A percentile compares a stretch with the other conserved stretches of the same genome.
phyloP scores from a whole-genome alignment of 768 basidiomycete genomes.

The Lactarius sanguifluus region DNA sequence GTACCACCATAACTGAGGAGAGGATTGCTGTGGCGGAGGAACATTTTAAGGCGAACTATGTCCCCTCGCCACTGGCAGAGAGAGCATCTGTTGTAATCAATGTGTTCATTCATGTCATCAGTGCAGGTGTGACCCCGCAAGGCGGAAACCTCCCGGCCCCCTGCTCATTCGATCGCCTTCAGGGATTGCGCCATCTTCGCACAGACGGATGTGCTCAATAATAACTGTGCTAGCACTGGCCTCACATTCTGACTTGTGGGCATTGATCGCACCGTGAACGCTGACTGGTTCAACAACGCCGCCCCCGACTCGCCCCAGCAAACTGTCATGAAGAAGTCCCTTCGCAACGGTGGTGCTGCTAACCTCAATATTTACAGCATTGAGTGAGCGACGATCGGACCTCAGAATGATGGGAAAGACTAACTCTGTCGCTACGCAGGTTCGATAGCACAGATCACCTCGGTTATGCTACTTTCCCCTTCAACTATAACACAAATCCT shows the following conservation, averaged over 20 bases:
- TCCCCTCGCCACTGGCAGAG: slow-evolving; percentile 29
- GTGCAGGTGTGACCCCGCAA: slow-evolving; percentile 38
- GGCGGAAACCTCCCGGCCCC: slow-evolving; percentile 45
- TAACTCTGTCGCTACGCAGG: slow-evolving; percentile 28
- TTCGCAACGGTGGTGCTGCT: slow-evolving; percentile 42
- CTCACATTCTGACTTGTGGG: slow-evolving; percentile 43
- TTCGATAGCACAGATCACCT: slow-evolving; percentile 48
- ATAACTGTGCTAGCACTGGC: slow-evolving; percentile 40
- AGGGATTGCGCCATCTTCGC: slow-evolving; percentile 40
- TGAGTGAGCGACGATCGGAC: slow-evolving; percentile 37
- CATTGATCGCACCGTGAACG: slow-evolving; percentile 45
- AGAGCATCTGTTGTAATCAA: slow-evolving; percentile 32
- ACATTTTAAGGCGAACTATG: slow-evolving; percentile 44
- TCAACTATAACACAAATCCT: slow-evolving; percentile 40
- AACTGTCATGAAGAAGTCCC: slow-evolving; percentile 48
- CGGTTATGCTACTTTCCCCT: slow-evolving; percentile 57
- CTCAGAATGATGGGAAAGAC: slow-evolving; percentile 3
- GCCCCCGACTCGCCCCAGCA: slow-evolving; percentile 40
- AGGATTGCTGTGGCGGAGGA: slow-evolving; percentile 40
- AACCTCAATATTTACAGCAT: slow-evolving; percentile 54
- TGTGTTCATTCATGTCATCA: slow-evolving; percentile 49
- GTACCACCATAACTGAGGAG: slow-evolving; percentile 36
- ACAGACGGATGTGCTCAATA: slow-evolving; percentile 45
- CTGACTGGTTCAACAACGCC: slow-evolving; percentile 49
- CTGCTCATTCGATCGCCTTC: slow-evolving; percentile 14